A percentile compares a stretch with the other conserved stretches of the same genome.
phyloP scores from a whole-genome alignment of 2,329 filamentous ascomycete genomes.

The Pseudocercospora crystallina region DNA sequence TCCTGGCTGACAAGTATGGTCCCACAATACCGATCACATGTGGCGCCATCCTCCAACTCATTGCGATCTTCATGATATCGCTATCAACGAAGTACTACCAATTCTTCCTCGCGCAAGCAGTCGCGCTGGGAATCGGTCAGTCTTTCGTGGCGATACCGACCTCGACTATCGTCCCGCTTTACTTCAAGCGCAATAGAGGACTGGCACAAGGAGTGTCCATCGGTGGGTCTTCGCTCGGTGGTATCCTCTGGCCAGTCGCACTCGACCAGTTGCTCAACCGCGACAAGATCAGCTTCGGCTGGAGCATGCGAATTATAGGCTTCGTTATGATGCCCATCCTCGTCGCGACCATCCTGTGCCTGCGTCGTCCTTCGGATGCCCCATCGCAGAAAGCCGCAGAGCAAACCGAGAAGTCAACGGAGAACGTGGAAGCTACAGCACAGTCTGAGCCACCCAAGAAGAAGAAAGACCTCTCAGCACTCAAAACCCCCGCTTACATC shows the following conservation, averaged over 20 bases:
- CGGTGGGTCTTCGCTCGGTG: conserved; percentile 14
- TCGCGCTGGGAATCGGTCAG: conserved; percentile 45
- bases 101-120: conserved; percentile 53
- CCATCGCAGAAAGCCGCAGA: too few species aligned
- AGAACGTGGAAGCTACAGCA: background rate
- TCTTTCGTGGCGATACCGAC: conserved; percentile 48
- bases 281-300: conserved; percentile 51
- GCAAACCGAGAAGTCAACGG: background rate
- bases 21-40: conserved; percentile 22
- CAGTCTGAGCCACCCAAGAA: conserved; percentile 3
- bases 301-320: conserved; percentile 53
- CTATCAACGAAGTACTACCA: conserved; percentile 52
- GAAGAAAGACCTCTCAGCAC: conserved; percentile 20
- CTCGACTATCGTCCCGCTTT: conserved; percentile 46
- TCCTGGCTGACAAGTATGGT: conserved; percentile 31
- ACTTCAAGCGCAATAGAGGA: conserved; percentile 50
- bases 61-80: conserved; percentile 51
- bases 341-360: conserved; percentile 18
- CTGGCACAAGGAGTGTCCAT: conserved; percentile 41
- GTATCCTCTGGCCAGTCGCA: conserved; percentile 42
- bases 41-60: conserved; percentile 35
- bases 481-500: conserved; percentile 26
- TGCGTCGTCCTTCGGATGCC: background rate
- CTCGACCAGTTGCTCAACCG: conserved; percentile 49
- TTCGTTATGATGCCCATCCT: conserved; percentile 50